Evolutionary conservation across 805 yeast genomes (phyloP), one percentile per base, ranked within the genome.

Genomic region (Kregervanrija pseudodelftensis): DNA sequence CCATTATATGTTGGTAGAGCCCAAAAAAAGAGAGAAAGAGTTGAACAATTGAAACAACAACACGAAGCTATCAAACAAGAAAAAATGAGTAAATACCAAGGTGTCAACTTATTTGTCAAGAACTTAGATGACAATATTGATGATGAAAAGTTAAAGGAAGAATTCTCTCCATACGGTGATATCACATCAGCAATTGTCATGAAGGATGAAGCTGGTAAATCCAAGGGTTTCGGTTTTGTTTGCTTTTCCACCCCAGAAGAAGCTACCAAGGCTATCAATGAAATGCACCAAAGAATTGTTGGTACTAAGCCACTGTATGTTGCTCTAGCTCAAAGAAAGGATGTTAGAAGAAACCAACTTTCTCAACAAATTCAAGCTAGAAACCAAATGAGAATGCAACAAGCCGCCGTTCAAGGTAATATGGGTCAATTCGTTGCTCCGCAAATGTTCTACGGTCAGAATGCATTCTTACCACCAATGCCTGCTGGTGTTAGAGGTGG

Each of bases 261-360:
- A 80, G 99, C 99, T 58, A 86, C 96, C 61, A 89, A 88, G 74
- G 99, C 99, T 55, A 88, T 91, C 67, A 78, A 91, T 59, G 99
- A 91, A 77, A 90, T 91, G 96, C 89, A 91, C 80, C 96, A 89
- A 74, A 85, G 89, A 67, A 85, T 91, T 83, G 80, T 93, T 59
- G 82, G 80, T 58, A 88, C 90, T 66, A 93, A 93, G 79, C 99
- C 98, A 61, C 77, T 93, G 65, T 93, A 91, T 68, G 99, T 93
- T 71, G 96, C 97, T 50, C 81, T 93, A 64, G 99, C 99, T 59
- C 99, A 93, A 80, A 86, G 96, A 71, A 91, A 88, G 76, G 99
- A 91, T 59, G 95, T 88, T 47, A 89, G 99, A 80, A 85, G 95
- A 68, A 79, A 87, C 60, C 98, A 93, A 76, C 77, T 93, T 68